Conservation (phyloP, 495 filamentous ascomycete species). For the Recurvomyces mirabilis region DNA sequence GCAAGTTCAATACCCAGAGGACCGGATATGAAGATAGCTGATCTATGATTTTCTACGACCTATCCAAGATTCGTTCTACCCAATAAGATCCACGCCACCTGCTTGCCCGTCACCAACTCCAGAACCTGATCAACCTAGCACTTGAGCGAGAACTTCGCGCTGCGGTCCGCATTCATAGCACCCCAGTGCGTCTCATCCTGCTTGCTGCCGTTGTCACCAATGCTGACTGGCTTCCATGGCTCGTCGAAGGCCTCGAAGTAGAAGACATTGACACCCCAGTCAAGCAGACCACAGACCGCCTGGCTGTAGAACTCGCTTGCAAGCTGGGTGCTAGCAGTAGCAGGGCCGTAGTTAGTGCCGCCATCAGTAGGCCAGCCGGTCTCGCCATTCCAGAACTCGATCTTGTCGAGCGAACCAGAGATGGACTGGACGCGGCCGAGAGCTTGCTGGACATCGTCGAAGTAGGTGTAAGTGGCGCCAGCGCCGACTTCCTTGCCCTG, state of each 20-base stretch:
- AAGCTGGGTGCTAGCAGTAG: conserved; percentile 49
- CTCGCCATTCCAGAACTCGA: conserved; percentile 67
- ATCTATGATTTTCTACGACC: no score
- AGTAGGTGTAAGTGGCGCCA: conserved; percentile 61
- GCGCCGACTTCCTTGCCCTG: conserved; percentile 55
- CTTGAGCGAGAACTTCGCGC: conserved; percentile 37
- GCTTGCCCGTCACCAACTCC: no score
- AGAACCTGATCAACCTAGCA: no score
- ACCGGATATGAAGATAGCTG: not conserved
- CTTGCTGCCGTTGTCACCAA: conserved; percentile 55
- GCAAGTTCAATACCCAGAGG: not conserved
- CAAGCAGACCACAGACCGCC: conserved; percentile 59
- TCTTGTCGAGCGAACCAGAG: conserved; percentile 41
- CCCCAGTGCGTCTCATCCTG: conserved; percentile 71
- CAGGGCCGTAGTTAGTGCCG: conserved; percentile 53
- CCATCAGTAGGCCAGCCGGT: conserved; percentile 54
- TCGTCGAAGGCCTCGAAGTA: conserved; percentile 79
- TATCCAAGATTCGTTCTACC: no score
- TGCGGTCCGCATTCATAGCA: conserved; percentile 51
- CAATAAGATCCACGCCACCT: no score
- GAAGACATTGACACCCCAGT: conserved; percentile 67
- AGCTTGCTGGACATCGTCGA: conserved; percentile 63
- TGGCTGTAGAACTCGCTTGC: conserved; percentile 53
- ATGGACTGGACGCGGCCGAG: conserved; percentile 55
- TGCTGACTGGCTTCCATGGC: conserved; percentile 63